phyloP scores from a whole-genome alignment of 306 rosid genomes.

The Cucurbita maxima region DNA sequence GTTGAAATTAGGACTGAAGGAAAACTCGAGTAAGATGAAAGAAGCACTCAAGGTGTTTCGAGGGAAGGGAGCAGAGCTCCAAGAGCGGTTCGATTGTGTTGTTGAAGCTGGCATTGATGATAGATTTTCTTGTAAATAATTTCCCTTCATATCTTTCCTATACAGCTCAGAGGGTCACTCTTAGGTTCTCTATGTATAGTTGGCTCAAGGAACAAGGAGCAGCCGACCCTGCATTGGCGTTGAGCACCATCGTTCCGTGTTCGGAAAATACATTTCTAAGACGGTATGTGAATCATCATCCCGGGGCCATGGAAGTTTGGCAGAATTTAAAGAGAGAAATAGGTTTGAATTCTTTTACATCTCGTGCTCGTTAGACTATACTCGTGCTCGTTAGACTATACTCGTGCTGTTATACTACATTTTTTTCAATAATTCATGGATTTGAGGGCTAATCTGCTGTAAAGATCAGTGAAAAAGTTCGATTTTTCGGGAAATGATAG shows the following conservation, averaged over 20 bases:
- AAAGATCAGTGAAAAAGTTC: not conserved
- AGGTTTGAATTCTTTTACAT: not conserved
- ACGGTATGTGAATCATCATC: slow-evolving; percentile 43
- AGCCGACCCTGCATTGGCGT: slow-evolving; percentile 18
- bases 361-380: not conserved
- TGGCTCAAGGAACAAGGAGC: slow-evolving; percentile 56
- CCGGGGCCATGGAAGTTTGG: slow-evolving; percentile 52
- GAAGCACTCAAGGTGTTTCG: slow-evolving; percentile 28
- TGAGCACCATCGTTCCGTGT: slow-evolving; percentile 48
- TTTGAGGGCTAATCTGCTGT: not conserved
- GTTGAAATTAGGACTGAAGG: slow-evolving; percentile 39
- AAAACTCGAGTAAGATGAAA: slow-evolving; percentile 33
- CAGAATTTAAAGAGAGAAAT: slow-evolving; percentile 30
- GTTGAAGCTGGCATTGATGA: slow-evolving; percentile 52
- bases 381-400: not conserved
- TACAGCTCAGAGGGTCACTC: slow-evolving; percentile 32
- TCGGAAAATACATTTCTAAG: slow-evolving; percentile 24
- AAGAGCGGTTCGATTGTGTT: slow-evolving; percentile 59
- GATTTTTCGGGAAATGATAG: not conserved
- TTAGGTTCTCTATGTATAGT: slow-evolving; percentile 43
- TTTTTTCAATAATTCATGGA: not conserved
- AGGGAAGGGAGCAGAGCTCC: slow-evolving; percentile 69
- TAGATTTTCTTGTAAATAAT: slow-evolving; percentile 32
- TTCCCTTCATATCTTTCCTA: slow-evolving; percentile 54
- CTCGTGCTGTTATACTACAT: not conserved